Conservation (phyloP, 1,284 basidiomycete species). For the Moesziomyces sp. region DNA sequence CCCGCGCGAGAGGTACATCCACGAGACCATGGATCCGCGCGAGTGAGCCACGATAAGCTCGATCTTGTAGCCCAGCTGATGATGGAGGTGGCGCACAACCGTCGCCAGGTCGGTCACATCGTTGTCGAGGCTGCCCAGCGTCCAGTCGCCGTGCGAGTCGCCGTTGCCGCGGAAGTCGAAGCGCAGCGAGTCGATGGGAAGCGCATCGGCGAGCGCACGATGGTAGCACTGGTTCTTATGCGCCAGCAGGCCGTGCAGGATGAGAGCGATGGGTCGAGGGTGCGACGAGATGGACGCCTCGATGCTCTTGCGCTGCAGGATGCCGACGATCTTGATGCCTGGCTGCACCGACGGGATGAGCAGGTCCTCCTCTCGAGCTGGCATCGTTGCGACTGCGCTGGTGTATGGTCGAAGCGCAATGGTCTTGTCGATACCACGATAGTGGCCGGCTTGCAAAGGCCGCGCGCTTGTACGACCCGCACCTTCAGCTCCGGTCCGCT, state of each 20-base stretch:
- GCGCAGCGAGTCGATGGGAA: conserved; percentile 81
- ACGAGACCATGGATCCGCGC: conserved; percentile 26
- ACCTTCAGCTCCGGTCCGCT: too few relatives aligned
- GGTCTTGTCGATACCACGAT: background rate
- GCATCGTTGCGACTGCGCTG: conserved; percentile 8
- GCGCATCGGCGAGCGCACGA: conserved; percentile 74
- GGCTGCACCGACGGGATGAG: conserved; percentile 18
- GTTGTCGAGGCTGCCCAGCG: conserved; percentile 17
- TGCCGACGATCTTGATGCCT: conserved; percentile 15
- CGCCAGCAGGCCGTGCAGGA: conserved; percentile 54
- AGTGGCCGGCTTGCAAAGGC: background rate
- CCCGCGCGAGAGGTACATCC: conserved; percentile 25
- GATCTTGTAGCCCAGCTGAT: conserved; percentile 9
- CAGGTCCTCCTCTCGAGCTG: conserved; percentile 10
- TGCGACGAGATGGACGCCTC: background rate
- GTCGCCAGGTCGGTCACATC: conserved; percentile 32
- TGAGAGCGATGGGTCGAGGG: conserved; percentile 36
- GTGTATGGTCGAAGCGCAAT: background rate
- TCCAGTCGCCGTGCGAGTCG: conserved; percentile 28
- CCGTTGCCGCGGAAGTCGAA: conserved; percentile 77
- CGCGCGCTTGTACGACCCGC: too few relatives aligned
- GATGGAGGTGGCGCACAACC: conserved; percentile 22
- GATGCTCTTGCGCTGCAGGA: conserved; percentile 15
- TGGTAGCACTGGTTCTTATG: conserved; percentile 79
- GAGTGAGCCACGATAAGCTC: conserved; percentile 35